Percentiles rank a stretch among this genome's conserved stretches.
phyloP scores from a whole-genome alignment of 2,329 filamentous ascomycete genomes.

The Cladophialophora chaetospira region DNA sequence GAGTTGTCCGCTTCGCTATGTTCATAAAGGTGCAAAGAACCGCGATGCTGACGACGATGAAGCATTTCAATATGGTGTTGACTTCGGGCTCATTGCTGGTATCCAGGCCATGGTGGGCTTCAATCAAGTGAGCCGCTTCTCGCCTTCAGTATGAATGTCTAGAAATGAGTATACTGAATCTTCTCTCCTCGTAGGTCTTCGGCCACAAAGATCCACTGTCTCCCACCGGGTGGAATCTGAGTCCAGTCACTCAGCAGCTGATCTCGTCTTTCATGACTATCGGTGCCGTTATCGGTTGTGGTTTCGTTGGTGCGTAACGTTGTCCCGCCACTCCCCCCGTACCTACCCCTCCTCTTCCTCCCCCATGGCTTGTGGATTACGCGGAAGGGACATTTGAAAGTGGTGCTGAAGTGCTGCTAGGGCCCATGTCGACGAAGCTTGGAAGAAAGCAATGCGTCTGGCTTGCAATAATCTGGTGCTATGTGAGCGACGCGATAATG shows the following conservation, averaged over 20 bases:
- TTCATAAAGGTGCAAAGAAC: neutral
- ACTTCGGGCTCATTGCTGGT: conserved; percentile 17
- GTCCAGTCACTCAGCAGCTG: conserved; percentile 48
- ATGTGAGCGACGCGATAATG: conserved; percentile 38
- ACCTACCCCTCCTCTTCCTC: conserved; percentile 45
- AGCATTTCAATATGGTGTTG: conserved; percentile 4
- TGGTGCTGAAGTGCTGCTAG: conserved; percentile 40
- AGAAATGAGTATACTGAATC: conserved; percentile 1
- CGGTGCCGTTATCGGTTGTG: conserved; percentile 38
- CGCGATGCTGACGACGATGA: neutral
- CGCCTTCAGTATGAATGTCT: neutral
- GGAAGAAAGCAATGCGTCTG: conserved; percentile 51
- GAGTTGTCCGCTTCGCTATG: neutral
- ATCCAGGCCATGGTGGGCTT: conserved; percentile 53
- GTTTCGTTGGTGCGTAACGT: neutral
- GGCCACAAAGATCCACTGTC: conserved; percentile 47
- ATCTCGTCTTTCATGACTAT: conserved; percentile 54
- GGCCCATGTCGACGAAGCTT: conserved; percentile 42
- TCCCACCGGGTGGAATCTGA: conserved; percentile 31
- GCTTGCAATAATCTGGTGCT: neutral
- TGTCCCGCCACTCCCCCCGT: too few species aligned
- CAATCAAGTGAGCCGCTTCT: neutral
- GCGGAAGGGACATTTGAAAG: neutral
- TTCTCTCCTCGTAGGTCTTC: conserved; percentile 47
- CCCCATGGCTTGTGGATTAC: neutral